Evolutionary conservation across 331 rosid genomes (phyloP).

Genomic region (Rhamnella rubrinervis): DNA sequence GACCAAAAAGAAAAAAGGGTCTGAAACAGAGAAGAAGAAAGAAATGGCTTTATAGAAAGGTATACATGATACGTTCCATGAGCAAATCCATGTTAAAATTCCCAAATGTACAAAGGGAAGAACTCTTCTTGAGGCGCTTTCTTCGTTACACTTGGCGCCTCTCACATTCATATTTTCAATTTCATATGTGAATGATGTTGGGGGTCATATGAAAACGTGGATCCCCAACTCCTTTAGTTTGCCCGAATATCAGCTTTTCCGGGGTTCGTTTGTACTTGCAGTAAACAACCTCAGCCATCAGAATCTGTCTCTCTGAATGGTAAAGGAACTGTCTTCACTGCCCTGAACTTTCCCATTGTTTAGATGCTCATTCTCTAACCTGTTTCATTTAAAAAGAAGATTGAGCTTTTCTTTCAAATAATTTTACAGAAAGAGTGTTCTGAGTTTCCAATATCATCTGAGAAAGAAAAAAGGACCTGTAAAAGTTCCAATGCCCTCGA

Average conservation of each 20-base stretch:
- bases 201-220: conserved; percentile 20
- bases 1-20: neutral
- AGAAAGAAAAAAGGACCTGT: conserved; percentile 48
- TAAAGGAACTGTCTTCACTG: conserved; percentile 83
- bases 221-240: conserved; percentile 25
- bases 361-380: conserved; percentile 94
- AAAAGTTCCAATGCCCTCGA: conserved; percentile 98
- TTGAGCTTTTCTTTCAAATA: neutral
- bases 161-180: conserved; percentile 25
- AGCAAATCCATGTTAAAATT: conserved; percentile 21
- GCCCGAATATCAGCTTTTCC: conserved; percentile 26
- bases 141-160: conserved; percentile 29
- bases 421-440: neutral
- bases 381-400: conserved; percentile 22
- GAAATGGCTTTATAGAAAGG: neutral
- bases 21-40: neutral
- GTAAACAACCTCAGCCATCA: conserved; percentile 46
- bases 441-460: too few species aligned
- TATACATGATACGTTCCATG: neutral
- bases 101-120: conserved; percentile 25
- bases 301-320: conserved; percentile 76
- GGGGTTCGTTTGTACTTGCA: conserved; percentile 18
- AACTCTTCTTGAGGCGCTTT: conserved; percentile 26
- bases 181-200: conserved; percentile 8
- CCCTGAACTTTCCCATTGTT: conserved; percentile 75